Percentiles rank a stretch among this genome's conserved stretches.
Conservation (phyloP, 495 filamentous ascomycete species). For the Massariosphaeria phaeospora region DNA sequence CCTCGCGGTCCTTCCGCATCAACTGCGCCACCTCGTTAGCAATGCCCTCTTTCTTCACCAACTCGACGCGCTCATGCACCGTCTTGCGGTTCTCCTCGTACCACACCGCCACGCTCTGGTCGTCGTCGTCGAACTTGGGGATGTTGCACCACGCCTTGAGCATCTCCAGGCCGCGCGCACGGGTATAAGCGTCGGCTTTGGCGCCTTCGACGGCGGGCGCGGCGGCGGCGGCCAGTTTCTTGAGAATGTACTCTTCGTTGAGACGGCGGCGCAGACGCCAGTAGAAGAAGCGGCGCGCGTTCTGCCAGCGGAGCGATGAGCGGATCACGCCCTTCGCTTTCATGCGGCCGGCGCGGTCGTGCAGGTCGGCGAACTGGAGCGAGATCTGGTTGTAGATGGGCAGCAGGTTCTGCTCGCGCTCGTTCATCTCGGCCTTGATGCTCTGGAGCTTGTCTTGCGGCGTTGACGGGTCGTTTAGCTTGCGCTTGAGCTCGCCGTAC, state of each 20-base stretch:
- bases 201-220: conserved; percentile 34
- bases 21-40: conserved; percentile 73
- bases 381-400: conserved; percentile 92
- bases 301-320: conserved; percentile 72
- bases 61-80: conserved; percentile 72
- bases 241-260: conserved; percentile 93
- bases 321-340: conserved; percentile 94
- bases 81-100: conserved; percentile 91
- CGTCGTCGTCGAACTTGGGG: conserved; percentile 65
- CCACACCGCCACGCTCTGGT: conserved; percentile 85
- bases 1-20: conserved; percentile 66
- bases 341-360: conserved; percentile 97
- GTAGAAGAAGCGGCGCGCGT: conserved; percentile 98
- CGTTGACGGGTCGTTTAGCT: conserved; percentile 61
- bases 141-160: conserved; percentile 75
- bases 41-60: conserved; percentile 69
- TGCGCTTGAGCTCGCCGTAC: conserved; percentile 77
- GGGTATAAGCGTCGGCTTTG: conserved; percentile 43
- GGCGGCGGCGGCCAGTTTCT: conserved; percentile 65
- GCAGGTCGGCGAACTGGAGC: conserved; percentile 91
- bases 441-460: conserved; percentile 65
- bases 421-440: conserved; percentile 81
- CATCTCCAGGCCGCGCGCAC: conserved; percentile 59
- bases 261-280: conserved; percentile 96
- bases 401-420: conserved; percentile 80